A percentile compares a stretch with the other conserved stretches of the same genome.
phyloP scores from a whole-genome alignment of 108 stramenopile genomes.

The Aurantiochytrium sp. region DNA sequence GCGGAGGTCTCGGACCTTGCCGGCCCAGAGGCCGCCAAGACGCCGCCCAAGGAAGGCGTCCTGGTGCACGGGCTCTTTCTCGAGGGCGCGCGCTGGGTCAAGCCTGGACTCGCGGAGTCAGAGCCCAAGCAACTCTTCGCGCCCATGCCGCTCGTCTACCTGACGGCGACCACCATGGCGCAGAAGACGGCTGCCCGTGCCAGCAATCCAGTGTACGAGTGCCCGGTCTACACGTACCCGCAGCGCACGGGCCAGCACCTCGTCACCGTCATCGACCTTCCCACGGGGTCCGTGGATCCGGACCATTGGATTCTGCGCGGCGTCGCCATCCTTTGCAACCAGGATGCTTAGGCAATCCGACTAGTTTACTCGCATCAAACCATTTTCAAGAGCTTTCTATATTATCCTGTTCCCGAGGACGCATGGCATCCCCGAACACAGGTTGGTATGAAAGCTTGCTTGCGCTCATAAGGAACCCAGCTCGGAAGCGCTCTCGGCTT shows the following conservation, averaged over 20 bases:
- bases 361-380: too few species aligned
- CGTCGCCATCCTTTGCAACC: conserved; percentile 66
- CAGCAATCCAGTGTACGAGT: conserved; percentile 66
- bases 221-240: conserved; percentile 80
- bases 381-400: too few species aligned
- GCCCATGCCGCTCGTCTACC: conserved; percentile 65
- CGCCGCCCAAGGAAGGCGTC: conserved; percentile 71
- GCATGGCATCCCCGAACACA: too few species aligned
- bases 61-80: conserved; percentile 77
- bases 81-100: conserved; percentile 75
- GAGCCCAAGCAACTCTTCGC: conserved; percentile 73
- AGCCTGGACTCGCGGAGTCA: conserved; percentile 58
- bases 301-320: conserved; percentile 75
- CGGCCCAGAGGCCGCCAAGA: conserved; percentile 53
- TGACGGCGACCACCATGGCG: conserved; percentile 66
- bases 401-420: too few species aligned
- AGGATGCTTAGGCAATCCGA: too few species aligned
- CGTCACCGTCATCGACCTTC: conserved; percentile 69
- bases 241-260: conserved; percentile 70
- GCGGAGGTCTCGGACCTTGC: conserved; percentile 74
- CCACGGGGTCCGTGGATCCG: conserved; percentile 58
- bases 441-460: too few species aligned
- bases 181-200: conserved; percentile 48
- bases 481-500: too few species aligned
- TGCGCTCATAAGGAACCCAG: too few species aligned